Conservation (phyloP, 805 yeast species). For the Wickerhamomyces queroliae region DNA sequence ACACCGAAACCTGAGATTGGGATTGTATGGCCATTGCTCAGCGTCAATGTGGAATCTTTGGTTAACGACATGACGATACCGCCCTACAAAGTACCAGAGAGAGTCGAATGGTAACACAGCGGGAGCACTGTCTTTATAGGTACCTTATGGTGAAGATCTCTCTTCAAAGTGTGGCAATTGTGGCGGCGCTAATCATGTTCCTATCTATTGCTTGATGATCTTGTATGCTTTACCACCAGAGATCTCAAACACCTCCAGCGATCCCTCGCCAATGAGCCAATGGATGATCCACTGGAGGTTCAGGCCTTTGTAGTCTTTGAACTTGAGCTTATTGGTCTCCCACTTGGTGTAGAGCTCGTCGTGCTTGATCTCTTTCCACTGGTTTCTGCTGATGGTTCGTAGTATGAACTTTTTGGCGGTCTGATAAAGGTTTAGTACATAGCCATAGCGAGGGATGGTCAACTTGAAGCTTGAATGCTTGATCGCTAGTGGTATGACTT, state of each 20-base stretch:
- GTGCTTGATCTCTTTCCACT: constrained; percentile 39
- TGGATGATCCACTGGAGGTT: constrained; percentile 46
- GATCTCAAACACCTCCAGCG: constrained; percentile 45
- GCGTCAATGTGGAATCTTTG: constrained; percentile 19
- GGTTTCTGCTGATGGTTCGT: constrained; percentile 28
- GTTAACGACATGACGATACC: background rate
- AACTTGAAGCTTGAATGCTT: constrained; percentile 31
- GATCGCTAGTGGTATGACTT: constrained; percentile 33
- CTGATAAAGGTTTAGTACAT: constrained; percentile 37
- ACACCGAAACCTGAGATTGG: constrained; percentile 72
- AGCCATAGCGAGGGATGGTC: constrained; percentile 46
- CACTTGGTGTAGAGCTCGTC: constrained; percentile 37
- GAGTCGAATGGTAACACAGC: no score
- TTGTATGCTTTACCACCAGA: constrained; percentile 34
- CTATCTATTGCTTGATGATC: background rate
- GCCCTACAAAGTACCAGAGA: no score
- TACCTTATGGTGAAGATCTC: no score
- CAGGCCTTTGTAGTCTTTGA: constrained; percentile 45
- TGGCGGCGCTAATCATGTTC: no score
- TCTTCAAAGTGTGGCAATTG: no score
- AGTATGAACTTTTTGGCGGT: constrained; percentile 40
- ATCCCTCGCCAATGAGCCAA: constrained; percentile 46
- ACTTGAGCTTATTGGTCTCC: constrained; percentile 37
- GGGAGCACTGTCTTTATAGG: no score
- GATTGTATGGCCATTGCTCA: constrained; percentile 51